Evolutionary conservation across 495 filamentous ascomycete species (phyloP), one percentile per base, ranked within the genome.

Genomic region (Aspergillus egyptiacus): DNA sequence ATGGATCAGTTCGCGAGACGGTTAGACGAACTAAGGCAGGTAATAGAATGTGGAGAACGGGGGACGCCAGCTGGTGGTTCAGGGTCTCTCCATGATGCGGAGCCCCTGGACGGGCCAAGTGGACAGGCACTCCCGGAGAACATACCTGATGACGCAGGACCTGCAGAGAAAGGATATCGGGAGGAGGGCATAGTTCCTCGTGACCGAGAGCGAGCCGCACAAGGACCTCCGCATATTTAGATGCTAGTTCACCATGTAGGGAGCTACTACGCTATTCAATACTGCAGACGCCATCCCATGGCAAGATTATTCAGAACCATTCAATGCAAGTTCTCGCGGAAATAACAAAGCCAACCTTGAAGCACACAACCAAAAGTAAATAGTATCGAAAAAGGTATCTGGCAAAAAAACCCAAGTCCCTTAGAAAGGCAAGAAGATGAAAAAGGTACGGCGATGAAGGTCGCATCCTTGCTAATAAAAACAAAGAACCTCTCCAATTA

Each of bases 1-100:
- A 69, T 86, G 51, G 78, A 80, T 40, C 76, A 82, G 30, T 90
- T 89, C 66, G 78, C 84, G 48, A 79, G 74, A 53, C 70, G 83
- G 53, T 81, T 89, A 77, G 65, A 50, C 3, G 67, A 75, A 46
- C 50, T 77, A 43, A 69, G 69, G 33, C 50, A 57, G 31, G 62
- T 77, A 1, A 74, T 76, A 48, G 74, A 75, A 40, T 63, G 56
- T n/a, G 59, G 59, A 5, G 59, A 52, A 18, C 41, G 44, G 11
- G 42, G 20, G 2, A 19, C 39, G 14, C 18, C 41, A 0, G 8
- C 15, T 5, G 27, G 13, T 4, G 23, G 17, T 24, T 30, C 14
- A 25, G 40, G 40, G 6, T 15, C 19, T 8, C 20, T 33, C 18
- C 37, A 38, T 11, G 54, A 48, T 10, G 18, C 34, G 5, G 18